Evolutionary conservation across 1,139 yeast species (phyloP), one percentile per base, ranked within the genome.

Genomic region (Zygoascus sp.): DNA sequence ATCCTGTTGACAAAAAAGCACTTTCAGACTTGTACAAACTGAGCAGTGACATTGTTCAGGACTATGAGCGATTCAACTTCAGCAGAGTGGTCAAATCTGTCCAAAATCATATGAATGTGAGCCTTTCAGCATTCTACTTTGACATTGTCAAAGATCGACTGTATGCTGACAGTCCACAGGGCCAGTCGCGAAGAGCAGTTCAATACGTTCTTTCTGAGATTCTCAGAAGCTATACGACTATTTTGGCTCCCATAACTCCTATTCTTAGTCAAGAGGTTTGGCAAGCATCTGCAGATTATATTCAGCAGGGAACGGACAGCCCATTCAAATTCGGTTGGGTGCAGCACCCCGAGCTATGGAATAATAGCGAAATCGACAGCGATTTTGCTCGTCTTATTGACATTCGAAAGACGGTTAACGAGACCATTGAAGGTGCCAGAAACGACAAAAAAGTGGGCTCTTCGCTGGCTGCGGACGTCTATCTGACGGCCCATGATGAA

Each of bases 241-340:
- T 87, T 2, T 64, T 90, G 50, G 75, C 92, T 0, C 98, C 98
- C 1, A 77, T 94, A 0, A 70, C 85, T 34, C 99, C 99, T 1
- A 62, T 86, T 5, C 68, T 89, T 50, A 76, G 90, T 0, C 97
- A 92, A 63, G 97, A 94, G 61, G 90, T 80, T 0, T 89, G 97
- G 96, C 75, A 77, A 28, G 73, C 73, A 50, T 61, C 78, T 11
- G 74, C 77, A 1, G 54, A 54, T 0, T 49, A 61, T 35, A 59
- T 77, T 13, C 69, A 67, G 1, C 44, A 54, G 0, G 66, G 62
- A 0, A 55, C 55, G 0, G 61, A 56, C 5, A 75, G 87, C 1
- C 92, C 92, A 1, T 77, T 81, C 57, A 68, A 73, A 60, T 61
- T 63, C 17, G 75, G 76, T 0, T 67, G 73, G 63, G 62, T 66